Conservation (phyloP, 306 rosid species). For the Corylus americana region DNA sequence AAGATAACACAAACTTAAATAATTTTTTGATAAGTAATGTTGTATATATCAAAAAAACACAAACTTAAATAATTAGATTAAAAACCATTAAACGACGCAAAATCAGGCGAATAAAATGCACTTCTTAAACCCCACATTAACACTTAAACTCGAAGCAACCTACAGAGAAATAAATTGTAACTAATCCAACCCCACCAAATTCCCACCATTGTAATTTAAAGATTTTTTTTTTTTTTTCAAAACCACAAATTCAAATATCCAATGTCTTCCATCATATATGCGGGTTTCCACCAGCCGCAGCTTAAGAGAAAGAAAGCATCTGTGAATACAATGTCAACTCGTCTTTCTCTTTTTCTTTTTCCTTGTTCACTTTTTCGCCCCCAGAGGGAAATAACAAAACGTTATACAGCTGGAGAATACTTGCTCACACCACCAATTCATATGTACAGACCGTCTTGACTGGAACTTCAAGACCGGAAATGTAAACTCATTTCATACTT, state of each 20-base stretch:
- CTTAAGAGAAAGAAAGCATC: neutral
- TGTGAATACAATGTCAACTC: neutral
- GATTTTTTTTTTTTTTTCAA: too few relatives aligned
- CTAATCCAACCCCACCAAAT: neutral
- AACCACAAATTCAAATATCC: neutral
- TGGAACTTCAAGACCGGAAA: slow-evolving; percentile 29
- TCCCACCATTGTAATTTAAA: neutral
- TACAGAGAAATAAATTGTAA: too few relatives aligned
- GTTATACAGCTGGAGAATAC: slow-evolving; percentile 29
- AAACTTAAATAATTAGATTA: too few relatives aligned
- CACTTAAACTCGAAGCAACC: too few relatives aligned
- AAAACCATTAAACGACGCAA: too few relatives aligned
- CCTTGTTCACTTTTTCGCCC: neutral
- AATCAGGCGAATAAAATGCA: too few relatives aligned
- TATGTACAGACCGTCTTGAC: slow-evolving; percentile 44
- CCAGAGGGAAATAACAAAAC: slow-evolving; percentile 17
- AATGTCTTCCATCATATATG: neutral
- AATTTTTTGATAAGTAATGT: too few relatives aligned
- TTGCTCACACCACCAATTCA: slow-evolving; percentile 34
- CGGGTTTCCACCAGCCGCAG: neutral
- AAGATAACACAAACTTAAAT: too few relatives aligned
- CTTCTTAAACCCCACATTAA: too few relatives aligned
- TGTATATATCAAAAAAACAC: too few relatives aligned
- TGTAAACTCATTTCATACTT: slow-evolving; percentile 34
- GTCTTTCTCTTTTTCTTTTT: slow-evolving; percentile 2